These are phyloP conservation scores for Ogataea nakhonphanomensis DNA, from an alignment of 805 yeast species.

Conservation along the genomic window DNA sequence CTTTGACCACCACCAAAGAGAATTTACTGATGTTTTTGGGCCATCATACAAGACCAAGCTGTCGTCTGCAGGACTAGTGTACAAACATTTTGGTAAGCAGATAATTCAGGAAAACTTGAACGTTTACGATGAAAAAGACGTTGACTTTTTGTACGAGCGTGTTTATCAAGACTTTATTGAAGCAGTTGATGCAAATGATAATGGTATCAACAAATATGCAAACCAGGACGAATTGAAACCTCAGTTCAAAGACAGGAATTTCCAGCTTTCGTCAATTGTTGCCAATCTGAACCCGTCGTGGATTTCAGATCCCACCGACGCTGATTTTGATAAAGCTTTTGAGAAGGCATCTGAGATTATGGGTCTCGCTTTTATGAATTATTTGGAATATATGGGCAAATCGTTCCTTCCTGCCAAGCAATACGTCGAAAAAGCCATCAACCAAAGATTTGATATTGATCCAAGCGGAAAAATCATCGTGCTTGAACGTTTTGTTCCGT, in stretches of 20 bases:
- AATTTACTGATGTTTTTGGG: conserved; percentile 72
- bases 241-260: conserved; percentile 66
- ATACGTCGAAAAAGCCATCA: conserved; percentile 69
- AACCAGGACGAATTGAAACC: conserved; percentile 49
- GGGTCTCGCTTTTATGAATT: conserved; percentile 73
- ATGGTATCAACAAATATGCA: conserved; percentile 76
- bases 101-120: conserved; percentile 54
- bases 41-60: conserved; percentile 67
- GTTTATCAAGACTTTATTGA: conserved; percentile 87
- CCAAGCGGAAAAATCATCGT: conserved; percentile 69
- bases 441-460: conserved; percentile 57
- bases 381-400: conserved; percentile 67
- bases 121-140: conserved; percentile 36
- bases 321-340: conserved; percentile 64
- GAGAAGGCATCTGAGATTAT: conserved; percentile 70
- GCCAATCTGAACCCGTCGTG: conserved; percentile 81
- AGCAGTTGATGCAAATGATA: conserved; percentile 93
- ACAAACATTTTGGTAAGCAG: conserved; percentile 78
- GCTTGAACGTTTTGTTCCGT: conserved; percentile 77
- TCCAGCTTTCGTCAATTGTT: conserved; percentile 75
- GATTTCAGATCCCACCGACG: conserved; percentile 67
- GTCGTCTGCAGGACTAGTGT: conserved; percentile 90
- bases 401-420: conserved; percentile 91
- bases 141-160: conserved; percentile 66
- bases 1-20: conserved; percentile 97